Base-by-base conservation (phyloP, 2,329 filamentous ascomycete genomes). In the Allantophomopsis lycopodina region DNA sequence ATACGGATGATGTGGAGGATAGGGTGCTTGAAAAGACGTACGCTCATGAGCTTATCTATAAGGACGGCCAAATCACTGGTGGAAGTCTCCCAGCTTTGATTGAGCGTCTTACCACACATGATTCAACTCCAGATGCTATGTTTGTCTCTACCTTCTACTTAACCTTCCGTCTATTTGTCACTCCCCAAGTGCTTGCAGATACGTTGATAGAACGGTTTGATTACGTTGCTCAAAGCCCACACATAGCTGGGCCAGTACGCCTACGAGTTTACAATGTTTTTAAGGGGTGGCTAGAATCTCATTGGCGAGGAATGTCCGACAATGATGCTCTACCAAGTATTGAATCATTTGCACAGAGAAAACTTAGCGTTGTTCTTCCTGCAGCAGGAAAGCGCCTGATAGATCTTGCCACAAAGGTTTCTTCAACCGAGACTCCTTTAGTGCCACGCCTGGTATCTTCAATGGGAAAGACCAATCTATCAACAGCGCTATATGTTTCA, bases 101-200 rank as follows among this genome's bases (percentile, higher is more conserved):
- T n/a, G 91, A 98, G 64, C 80, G 87, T 46, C 73, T 98, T 33
- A 96, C 91, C 1, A 86, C 84, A 0, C 87, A 94, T 55, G 86
- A 95, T 56, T 83, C 86, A 1, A 94, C 89, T 0, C 91, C 91
- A 0, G 89, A 96, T 55, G 77, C 84, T 14, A 76, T 84, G 53
- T 96, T 96, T 50, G 85, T 94, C 33, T 88, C 86, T 2, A 86
- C 91, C 0, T 96, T 98, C 55, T 96, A 93, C 56, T 77, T 96
- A 20, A 98, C 91, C 1, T 98, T 98, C 64, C 77, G 91, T 39
- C 74, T 94, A 10, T 98, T 98, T 55, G 87, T 86, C 46, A 83
- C 82, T 0, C 87, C 91, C 0, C 56, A 71, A 6, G 77, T 84
- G 44, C 74, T 98, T 45, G 83, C 88, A 0, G 74, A 86, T 55